Base-by-base conservation (phyloP, 495 filamentous ascomycete species). In the Podospora comata region DNA sequence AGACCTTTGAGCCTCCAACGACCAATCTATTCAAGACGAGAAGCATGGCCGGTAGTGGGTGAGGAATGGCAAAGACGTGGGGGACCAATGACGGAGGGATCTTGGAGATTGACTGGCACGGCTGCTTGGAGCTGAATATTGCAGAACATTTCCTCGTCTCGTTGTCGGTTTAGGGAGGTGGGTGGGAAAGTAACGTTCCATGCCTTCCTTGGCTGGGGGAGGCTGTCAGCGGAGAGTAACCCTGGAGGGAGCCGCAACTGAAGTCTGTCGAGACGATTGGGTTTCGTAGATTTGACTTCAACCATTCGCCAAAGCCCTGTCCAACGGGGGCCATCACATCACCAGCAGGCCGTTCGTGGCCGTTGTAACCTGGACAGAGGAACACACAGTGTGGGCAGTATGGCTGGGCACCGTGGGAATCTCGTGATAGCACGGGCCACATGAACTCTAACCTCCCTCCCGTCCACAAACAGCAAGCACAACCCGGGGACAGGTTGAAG, bases 181-280 rank as follows among this genome's bases (percentile, higher is more conserved):
- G 39, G 30, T 32, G 30, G 56, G 56, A 61, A 63, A 28, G 61
- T 63, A 63, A 63, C 61, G 61, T 61, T 61, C 26, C 59, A 5
- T 23, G 23, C 23, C 23, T 23, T 23, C 23, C 23, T 61, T 61
- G 23, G 59, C 59, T 61, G 23, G 9, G 15, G 9, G 9, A 3
- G 7, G 9, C 39, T 48, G 39, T 48, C 39, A 48, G 39, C 39
- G 39, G 4, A 4, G 30, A 32, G 23, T 7, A 7, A 32, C 30
- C 30, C 30, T 32, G 30, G 30, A 32, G 30, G 30, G 30, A 32
- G 30, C 30, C 30, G 30, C 30, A 32, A 0, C 30, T 32, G 7
- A 32, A 32, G 7, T 4, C 39, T 16, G 9, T 48, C 39, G 13
- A 48, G 39, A 16, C 7, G 13, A 48, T 48, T 48, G 34, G 11